Conservation (phyloP, 2,329 filamentous ascomycete species). For the Sclerotinia sclerotiorum region DNA sequence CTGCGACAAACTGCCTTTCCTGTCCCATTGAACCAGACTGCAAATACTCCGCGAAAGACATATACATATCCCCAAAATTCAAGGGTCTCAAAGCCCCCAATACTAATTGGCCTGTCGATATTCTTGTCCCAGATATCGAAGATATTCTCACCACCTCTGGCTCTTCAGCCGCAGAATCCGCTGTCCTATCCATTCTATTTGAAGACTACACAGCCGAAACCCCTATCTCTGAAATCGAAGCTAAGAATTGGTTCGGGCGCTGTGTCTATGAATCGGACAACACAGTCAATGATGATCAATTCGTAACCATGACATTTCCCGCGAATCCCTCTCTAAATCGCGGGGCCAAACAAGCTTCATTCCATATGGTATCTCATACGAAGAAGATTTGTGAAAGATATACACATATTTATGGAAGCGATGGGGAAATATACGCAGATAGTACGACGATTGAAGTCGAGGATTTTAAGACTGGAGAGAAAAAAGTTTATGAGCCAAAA, state of each 20-base stretch:
- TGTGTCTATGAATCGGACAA: constrained; percentile 95
- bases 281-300: constrained; percentile 89
- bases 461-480: constrained; percentile 60
- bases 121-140: constrained; percentile 92
- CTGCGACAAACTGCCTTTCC: constrained; percentile 81
- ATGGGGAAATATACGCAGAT: constrained; percentile 85
- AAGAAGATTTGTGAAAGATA: constrained; percentile 83
- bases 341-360: constrained; percentile 78
- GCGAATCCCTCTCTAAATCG: constrained; percentile 31
- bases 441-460: constrained; percentile 73
- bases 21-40: constrained; percentile 75
- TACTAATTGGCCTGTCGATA: constrained; percentile 77
- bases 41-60: constrained; percentile 78
- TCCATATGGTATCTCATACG: constrained; percentile 94
- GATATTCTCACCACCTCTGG: constrained; percentile 57
- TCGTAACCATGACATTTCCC: constrained; percentile 81
- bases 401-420: constrained; percentile 80
- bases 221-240: constrained; percentile 49
- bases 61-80: constrained; percentile 56
- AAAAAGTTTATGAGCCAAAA: constrained; percentile 58
- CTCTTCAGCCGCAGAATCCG: constrained; percentile 50
- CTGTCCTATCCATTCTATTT: constrained; percentile 42
- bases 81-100: constrained; percentile 63
- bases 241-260: constrained; percentile 79
- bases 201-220: constrained; percentile 56